A percentile compares a stretch with the other conserved stretches of the same genome.
Conservation (phyloP, 2,329 filamentous ascomycete genomes). For the Boeremia exigua region DNA sequence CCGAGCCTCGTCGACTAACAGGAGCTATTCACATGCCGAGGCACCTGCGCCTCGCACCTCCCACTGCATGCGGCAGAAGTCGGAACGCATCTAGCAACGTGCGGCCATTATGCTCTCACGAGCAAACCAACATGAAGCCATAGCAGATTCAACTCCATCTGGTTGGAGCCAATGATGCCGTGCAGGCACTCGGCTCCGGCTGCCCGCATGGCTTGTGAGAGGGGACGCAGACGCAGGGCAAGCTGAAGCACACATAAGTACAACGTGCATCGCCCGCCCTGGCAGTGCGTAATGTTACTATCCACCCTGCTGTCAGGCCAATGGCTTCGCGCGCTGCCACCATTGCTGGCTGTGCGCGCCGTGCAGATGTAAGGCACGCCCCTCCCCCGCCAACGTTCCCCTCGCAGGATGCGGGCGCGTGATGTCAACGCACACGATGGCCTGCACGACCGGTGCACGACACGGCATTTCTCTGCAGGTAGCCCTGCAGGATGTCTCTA, state of each 20-base stretch:
- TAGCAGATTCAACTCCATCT: not conserved
- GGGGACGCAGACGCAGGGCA: constrained; percentile 14
- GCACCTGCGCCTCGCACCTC: constrained; percentile 9
- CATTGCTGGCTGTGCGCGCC: constrained; percentile 2
- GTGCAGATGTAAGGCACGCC: constrained; percentile 13
- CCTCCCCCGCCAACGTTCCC: constrained; percentile 4
- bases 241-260: constrained; percentile 15
- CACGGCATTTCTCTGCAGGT: constrained; percentile 12
- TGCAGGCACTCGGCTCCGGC: constrained; percentile 10
- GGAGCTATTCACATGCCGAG: constrained; percentile 17
- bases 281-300: not conserved
- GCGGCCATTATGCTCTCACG: constrained; percentile 7
- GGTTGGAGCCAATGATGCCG: constrained; percentile 17
- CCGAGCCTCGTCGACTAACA: constrained; percentile 3
- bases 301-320: not conserved
- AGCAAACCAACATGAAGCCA: constrained; percentile 4
- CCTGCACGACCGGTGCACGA: constrained; percentile 5
- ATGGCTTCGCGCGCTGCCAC: not conserved
- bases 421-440: constrained; percentile 6
- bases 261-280: constrained; percentile 3
- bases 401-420: constrained; percentile 14
- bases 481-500: constrained; percentile 1
- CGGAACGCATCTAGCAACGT: constrained; percentile 11
- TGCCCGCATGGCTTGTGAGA: constrained; percentile 16
- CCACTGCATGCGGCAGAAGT: constrained; percentile 13